Evolutionary conservation across 768 basidiomycete species (phyloP).

Genomic region (Tephrocybe sp.): DNA sequence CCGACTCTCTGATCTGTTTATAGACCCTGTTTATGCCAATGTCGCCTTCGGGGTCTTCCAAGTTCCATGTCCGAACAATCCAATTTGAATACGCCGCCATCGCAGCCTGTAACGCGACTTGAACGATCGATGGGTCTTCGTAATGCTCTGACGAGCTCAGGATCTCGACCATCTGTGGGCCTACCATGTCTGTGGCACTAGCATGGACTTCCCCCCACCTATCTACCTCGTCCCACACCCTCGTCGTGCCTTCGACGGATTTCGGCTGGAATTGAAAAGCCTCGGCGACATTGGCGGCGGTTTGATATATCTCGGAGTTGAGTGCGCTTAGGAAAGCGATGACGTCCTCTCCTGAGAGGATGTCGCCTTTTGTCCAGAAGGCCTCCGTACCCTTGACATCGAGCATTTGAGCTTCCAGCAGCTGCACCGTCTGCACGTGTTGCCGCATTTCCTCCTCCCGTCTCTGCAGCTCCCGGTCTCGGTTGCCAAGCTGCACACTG

Average conservation of each 20-base stretch:
- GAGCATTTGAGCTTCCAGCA: slow-evolving; percentile 18
- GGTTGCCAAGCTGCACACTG: slow-evolving; percentile 7
- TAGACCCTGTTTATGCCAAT: slow-evolving; percentile 38
- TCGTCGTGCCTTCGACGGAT: background rate
- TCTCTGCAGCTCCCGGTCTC: slow-evolving; percentile 9
- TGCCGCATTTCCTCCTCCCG: slow-evolving; percentile 7
- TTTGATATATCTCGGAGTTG: slow-evolving; percentile 48
- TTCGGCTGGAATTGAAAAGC: slow-evolving; percentile 26
- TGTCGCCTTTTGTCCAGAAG: slow-evolving; percentile 42
- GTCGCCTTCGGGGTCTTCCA: slow-evolving; percentile 47
- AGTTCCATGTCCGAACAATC: slow-evolving; percentile 50
- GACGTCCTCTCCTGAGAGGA: slow-evolving; percentile 42
- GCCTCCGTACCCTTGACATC: slow-evolving; percentile 45
- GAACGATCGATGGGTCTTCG: slow-evolving; percentile 38
- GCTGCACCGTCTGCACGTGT: slow-evolving; percentile 10
- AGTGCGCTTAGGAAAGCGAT: slow-evolving; percentile 39
- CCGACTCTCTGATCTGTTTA: slow-evolving; percentile 30
- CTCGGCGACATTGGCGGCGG: slow-evolving; percentile 46
- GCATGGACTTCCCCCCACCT: slow-evolving; percentile 25
- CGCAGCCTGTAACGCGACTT: slow-evolving; percentile 43
- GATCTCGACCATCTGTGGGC: slow-evolving; percentile 36
- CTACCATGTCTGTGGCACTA: slow-evolving; percentile 27
- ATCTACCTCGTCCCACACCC: slow-evolving; percentile 13
- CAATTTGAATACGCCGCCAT: slow-evolving; percentile 47
- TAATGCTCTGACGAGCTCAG: slow-evolving; percentile 36